Conservation (phyloP, 2,329 filamentous ascomycete species). For the Xylariomycetidae sp. region DNA sequence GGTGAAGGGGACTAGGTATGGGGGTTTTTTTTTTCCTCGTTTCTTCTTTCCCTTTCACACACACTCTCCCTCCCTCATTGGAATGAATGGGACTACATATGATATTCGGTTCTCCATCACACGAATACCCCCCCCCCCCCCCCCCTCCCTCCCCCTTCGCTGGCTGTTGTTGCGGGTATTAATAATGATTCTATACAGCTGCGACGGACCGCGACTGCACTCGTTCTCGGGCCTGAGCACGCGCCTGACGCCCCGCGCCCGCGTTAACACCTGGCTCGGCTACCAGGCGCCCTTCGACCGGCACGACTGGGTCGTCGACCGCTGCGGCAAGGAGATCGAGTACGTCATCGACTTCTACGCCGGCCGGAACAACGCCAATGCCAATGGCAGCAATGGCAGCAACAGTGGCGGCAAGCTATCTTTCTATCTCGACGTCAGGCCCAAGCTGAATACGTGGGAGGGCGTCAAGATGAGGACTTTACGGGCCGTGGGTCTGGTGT, state of each 20-base stretch:
- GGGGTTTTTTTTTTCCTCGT: conserved; percentile 3
- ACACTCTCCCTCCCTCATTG: not conserved
- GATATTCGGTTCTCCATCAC: not conserved
- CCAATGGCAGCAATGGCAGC: conserved; percentile 46
- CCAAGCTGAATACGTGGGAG: conserved; percentile 65
- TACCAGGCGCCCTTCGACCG: conserved; percentile 90
- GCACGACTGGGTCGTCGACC: conserved; percentile 95
- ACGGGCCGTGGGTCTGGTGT: conserved; percentile 47
- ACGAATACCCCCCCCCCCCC: not conserved
- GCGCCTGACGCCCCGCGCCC: conserved; percentile 73
- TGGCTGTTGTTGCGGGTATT: too few relatives aligned
- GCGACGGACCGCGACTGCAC: conserved; percentile 74
- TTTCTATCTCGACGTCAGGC: conserved; percentile 65
- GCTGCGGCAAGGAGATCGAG: conserved; percentile 79
- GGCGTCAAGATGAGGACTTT: conserved; percentile 62
- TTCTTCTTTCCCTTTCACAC: conserved; percentile 1
- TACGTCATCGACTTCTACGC: conserved; percentile 99
- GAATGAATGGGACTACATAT: not conserved
- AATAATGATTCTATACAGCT: conserved; percentile 45
- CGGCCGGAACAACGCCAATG: conserved; percentile 47
- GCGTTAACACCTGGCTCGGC: conserved; percentile 78
- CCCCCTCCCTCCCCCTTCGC: not conserved
- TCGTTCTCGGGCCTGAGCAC: conserved; percentile 73
- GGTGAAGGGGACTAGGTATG: conserved; percentile 50
- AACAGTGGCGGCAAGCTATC: conserved; percentile 40